Percentiles rank a stretch among this genome's conserved stretches.
phyloP scores from a whole-genome alignment of 345 rosid genomes.

The Trapa incisa region DNA sequence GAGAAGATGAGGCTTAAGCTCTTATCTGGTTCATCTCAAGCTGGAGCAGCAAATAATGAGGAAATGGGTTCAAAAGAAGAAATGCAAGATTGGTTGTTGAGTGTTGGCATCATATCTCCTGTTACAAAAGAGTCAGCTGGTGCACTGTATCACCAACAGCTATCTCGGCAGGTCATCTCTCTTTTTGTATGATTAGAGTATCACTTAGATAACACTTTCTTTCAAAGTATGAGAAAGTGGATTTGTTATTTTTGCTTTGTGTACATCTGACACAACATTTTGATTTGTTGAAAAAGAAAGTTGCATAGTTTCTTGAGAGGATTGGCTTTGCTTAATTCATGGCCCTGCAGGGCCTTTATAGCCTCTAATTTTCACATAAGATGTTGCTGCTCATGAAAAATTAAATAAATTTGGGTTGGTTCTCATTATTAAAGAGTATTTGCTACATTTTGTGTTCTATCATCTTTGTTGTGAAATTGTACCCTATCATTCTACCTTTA shows the following conservation, averaged over 20 bases:
- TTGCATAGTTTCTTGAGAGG: neutral
- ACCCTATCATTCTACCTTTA: neutral
- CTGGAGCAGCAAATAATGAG: constrained; percentile 44
- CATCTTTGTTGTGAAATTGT: neutral
- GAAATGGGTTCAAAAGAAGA: constrained; percentile 93
- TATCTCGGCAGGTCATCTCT: constrained; percentile 76
- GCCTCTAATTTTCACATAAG: neutral
- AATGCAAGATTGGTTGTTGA: constrained; percentile 88
- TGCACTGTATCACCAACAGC: constrained; percentile 82
- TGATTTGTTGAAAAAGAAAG: neutral
- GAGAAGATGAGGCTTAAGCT: constrained; percentile 93
- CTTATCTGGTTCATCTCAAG: constrained; percentile 56
- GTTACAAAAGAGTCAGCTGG: constrained; percentile 96
- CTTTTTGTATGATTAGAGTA: constrained; percentile 4
- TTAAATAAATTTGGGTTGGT: too few species aligned
- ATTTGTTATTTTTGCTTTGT: neutral
- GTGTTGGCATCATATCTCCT: constrained; percentile 93
- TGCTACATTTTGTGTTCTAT: neutral
- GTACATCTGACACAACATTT: neutral
- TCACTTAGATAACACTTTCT: constrained; percentile 1
- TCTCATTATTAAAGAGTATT: too few species aligned
- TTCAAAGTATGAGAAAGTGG: neutral
- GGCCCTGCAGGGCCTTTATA: neutral
- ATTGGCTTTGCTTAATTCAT: neutral
- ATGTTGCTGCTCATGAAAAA: neutral